Evolutionary conservation across 106 monocot genomes (phyloP).

Genomic region (Platanthera guangdongensis): DNA sequence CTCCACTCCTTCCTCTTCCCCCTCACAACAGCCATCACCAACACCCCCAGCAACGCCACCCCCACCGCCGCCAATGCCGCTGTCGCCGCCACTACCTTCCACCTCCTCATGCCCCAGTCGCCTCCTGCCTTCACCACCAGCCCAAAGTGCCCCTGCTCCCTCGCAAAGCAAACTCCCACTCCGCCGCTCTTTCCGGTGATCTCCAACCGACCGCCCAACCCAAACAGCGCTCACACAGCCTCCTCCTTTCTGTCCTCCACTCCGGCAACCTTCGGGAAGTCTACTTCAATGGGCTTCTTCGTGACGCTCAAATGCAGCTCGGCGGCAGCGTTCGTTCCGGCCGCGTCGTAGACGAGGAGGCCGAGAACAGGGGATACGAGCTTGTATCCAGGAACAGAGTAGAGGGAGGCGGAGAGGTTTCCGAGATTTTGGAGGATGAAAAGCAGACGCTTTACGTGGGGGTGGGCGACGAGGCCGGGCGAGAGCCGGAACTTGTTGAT

Average conservation of each 20-base stretch:
- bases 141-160: slow-evolving; percentile 26
- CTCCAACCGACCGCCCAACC: slow-evolving; percentile 27
- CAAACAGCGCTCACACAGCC: slow-evolving; percentile 28
- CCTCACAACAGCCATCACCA: slow-evolving; percentile 40
- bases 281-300: slow-evolving; percentile 28
- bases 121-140: slow-evolving; percentile 14
- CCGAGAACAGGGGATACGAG: slow-evolving; percentile 47
- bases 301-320: slow-evolving; percentile 17
- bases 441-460: slow-evolving; percentile 27
- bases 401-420: slow-evolving; percentile 31
- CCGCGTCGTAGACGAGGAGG: slow-evolving; percentile 38
- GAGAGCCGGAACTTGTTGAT: slow-evolving; percentile 36
- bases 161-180: slow-evolving; percentile 16
- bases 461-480: slow-evolving; percentile 24
- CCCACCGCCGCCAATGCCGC: slow-evolving; percentile 14
- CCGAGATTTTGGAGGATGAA: slow-evolving; percentile 36
- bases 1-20: slow-evolving; percentile 24
- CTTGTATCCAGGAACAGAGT: slow-evolving; percentile 22
- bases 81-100: slow-evolving; percentile 30
- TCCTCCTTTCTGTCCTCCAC: neutral
- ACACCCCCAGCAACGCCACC: slow-evolving; percentile 31
- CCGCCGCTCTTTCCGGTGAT: slow-evolving; percentile 10
- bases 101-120: slow-evolving; percentile 9
- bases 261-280: slow-evolving; percentile 22
- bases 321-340: neutral